Evolutionary conservation across 1,284 basidiomycete species (phyloP).

Genomic region (Kwoniella shivajii): DNA sequence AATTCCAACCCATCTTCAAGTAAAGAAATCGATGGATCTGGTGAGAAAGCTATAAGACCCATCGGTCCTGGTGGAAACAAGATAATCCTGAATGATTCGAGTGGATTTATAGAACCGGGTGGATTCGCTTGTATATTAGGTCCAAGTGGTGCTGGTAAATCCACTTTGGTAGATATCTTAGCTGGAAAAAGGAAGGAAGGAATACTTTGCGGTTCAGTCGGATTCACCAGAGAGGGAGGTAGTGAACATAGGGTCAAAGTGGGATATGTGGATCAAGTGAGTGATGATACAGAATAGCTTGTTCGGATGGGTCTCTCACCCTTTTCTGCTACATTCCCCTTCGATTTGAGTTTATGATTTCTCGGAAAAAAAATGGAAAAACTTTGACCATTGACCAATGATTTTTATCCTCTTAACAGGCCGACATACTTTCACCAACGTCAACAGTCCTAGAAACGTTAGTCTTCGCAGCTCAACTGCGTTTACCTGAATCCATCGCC

Average conservation of each 20-base stretch:
- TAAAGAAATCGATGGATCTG: neutral
- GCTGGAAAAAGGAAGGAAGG: constrained; percentile 76
- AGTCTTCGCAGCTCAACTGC: constrained; percentile 77
- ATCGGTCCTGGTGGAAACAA: constrained; percentile 58
- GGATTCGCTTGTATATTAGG: constrained; percentile 85
- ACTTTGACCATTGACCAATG: too few relatives aligned
- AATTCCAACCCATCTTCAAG: too few relatives aligned
- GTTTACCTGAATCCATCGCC: constrained; percentile 76
- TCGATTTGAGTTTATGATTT: too few relatives aligned
- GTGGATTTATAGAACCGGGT: constrained; percentile 71
- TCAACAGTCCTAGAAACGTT: constrained; percentile 82
- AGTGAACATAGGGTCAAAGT: constrained; percentile 54
- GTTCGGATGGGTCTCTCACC: too few relatives aligned
- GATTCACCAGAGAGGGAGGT: constrained; percentile 51
- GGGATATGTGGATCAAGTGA: constrained; percentile 76
- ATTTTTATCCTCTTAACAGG: constrained; percentile 55
- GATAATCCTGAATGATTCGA: constrained; percentile 70
- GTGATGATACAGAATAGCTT: too few relatives aligned
- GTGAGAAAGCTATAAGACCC: neutral
- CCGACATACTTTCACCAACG: constrained; percentile 74
- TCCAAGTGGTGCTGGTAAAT: constrained; percentile 82
- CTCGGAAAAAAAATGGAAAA: too few relatives aligned
- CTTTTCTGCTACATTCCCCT: too few relatives aligned
- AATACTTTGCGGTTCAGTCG: constrained; percentile 56
- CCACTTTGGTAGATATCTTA: constrained; percentile 79